Conservation (phyloP, 2,329 filamentous ascomycete species). For the Acrodontium crateriforme region DNA sequence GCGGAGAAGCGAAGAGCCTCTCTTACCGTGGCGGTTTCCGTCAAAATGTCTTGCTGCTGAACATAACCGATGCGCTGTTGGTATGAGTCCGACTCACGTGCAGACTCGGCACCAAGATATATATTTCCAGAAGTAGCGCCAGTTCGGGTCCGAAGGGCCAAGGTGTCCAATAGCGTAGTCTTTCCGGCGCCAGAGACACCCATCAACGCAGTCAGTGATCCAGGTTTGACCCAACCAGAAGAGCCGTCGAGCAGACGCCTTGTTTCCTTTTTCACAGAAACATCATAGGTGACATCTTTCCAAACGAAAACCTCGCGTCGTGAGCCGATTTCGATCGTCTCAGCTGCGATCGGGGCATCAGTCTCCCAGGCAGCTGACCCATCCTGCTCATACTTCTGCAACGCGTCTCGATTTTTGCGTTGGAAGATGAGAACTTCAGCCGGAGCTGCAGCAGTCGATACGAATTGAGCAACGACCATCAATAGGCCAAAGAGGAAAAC, state of each 20-base stretch:
- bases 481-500: conserved; percentile 43
- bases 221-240: conserved; percentile 61
- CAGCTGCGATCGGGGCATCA: too few species aligned
- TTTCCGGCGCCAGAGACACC: conserved; percentile 52
- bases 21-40: conserved; percentile 50
- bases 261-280: conserved; percentile 35
- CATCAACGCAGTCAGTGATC: conserved; percentile 67
- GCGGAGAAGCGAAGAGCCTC: conserved; percentile 55
- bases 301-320: conserved; percentile 55
- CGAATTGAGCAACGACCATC: too few species aligned
- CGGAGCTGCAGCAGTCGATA: not conserved
- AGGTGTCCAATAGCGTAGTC: conserved; percentile 25
- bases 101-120: conserved; percentile 29
- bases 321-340: conserved; percentile 5
- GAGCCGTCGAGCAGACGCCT: conserved; percentile 43
- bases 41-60: conserved; percentile 55
- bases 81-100: conserved; percentile 29
- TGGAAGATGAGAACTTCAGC: not conserved
- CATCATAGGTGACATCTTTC: conserved; percentile 71
- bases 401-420: conserved; percentile 6
- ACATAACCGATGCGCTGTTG: conserved; percentile 41
- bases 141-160: conserved; percentile 32
- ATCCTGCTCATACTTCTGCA: conserved; percentile 2
- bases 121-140: conserved; percentile 33
- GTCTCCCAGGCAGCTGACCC: too few species aligned